Conservation (phyloP, 257 asterid species). For the Nicotiana knightiana region DNA sequence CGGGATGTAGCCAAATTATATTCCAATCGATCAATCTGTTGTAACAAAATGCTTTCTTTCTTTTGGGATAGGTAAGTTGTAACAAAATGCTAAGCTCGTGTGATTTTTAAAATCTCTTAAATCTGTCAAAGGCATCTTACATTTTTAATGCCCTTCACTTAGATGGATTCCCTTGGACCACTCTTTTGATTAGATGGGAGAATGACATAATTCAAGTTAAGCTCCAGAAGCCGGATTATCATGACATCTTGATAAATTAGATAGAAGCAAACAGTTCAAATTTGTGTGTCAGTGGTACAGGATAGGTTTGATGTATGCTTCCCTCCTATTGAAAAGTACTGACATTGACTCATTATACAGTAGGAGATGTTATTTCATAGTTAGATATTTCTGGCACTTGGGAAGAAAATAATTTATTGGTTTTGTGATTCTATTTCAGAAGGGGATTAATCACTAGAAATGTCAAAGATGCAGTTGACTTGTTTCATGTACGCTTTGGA, state of each 20-base stretch:
- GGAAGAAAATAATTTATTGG: background rate
- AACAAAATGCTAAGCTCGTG: background rate
- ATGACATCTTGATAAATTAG: background rate
- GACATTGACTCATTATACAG: background rate
- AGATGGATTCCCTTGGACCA: background rate
- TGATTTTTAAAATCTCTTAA: background rate
- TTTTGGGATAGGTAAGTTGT: background rate
- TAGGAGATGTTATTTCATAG: background rate
- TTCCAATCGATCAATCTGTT: background rate
- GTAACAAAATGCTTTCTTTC: background rate
- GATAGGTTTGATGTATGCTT: background rate
- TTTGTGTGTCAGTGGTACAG: background rate
- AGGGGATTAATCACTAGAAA: conserved; percentile 93
- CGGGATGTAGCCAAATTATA: background rate
- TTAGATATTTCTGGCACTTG: background rate
- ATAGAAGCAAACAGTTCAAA: background rate
- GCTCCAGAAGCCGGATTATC: background rate
- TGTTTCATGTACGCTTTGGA: conserved; percentile 87
- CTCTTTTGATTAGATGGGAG: background rate
- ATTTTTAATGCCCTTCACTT: background rate
- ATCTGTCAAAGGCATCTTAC: background rate
- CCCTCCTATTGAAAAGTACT: background rate
- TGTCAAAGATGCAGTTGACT: conserved; percentile 74
- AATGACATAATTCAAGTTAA: background rate
- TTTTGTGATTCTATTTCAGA: conserved; percentile 39